A percentile compares a stretch with the other conserved stretches of the same genome.
phyloP scores from a whole-genome alignment of 208 protist genomes.

The Leishmania amazonensis region DNA sequence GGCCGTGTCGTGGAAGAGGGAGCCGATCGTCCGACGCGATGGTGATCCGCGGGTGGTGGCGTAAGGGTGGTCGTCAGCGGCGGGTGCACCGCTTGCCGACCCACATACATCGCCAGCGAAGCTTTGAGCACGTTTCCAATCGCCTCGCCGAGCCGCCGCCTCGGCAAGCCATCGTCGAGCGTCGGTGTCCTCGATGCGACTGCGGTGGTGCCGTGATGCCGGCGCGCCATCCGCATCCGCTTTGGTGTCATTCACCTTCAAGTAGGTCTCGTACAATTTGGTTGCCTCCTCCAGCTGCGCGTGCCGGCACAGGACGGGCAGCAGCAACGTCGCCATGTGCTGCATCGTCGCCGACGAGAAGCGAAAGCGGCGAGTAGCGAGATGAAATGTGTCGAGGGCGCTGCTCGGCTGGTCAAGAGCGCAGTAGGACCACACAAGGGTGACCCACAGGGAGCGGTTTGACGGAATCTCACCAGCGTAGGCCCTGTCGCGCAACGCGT shows the following conservation, averaged over 20 bases:
- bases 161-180: slow-evolving; percentile 61
- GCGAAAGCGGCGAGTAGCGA: slow-evolving; percentile 46
- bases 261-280: slow-evolving; percentile 41
- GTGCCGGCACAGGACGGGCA: slow-evolving; percentile 56
- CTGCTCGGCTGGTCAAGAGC: slow-evolving; percentile 41
- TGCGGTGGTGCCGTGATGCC: background rate
- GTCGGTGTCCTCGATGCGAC: slow-evolving; percentile 25
- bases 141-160: slow-evolving; percentile 68
- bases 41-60: background rate
- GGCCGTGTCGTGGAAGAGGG: slow-evolving; percentile 22
- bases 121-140: slow-evolving; percentile 39
- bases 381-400: slow-evolving; percentile 58
- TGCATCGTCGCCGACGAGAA: slow-evolving; percentile 59
- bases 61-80: background rate
- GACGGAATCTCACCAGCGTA: slow-evolving; percentile 72
- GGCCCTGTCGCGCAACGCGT: slow-evolving; percentile 61
- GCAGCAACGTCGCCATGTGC: slow-evolving; percentile 68
- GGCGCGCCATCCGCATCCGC: background rate
- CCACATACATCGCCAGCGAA: background rate
- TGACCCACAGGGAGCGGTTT: slow-evolving; percentile 65
- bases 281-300: slow-evolving; percentile 48
- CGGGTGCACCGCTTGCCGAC: background rate
- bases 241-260: slow-evolving; percentile 17
- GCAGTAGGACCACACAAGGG: slow-evolving; percentile 79
- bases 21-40: slow-evolving; percentile 9